Conservation (phyloP, 176 grass and related monocot genomes). For the Oryza meridionalis region DNA sequence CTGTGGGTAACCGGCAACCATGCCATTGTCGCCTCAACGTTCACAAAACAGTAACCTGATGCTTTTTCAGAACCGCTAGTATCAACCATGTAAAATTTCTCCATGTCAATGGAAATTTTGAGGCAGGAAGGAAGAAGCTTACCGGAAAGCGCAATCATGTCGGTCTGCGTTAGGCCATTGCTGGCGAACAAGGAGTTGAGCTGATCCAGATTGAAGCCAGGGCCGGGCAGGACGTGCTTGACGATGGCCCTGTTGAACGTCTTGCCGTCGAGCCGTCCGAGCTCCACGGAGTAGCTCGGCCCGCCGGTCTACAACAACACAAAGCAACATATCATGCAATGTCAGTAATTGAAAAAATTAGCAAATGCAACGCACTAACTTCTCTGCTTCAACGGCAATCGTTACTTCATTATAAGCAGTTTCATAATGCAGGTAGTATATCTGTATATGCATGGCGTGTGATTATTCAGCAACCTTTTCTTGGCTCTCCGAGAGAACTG, state of each 20-base stretch:
- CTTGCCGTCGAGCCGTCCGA: conserved; percentile 70
- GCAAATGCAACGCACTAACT: not conserved
- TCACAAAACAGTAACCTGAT: not conserved
- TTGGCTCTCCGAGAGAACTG: not conserved
- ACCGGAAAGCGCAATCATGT: conserved; percentile 86
- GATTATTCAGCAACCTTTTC: too few relatives aligned
- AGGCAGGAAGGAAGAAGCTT: not conserved
- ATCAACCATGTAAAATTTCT: not conserved
- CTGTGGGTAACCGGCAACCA: not conserved
- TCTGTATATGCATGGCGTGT: too few relatives aligned
- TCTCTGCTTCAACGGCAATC: too few relatives aligned
- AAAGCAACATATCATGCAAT: not conserved
- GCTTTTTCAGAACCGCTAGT: not conserved
- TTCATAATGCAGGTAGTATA: not conserved
- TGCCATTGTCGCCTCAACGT: not conserved
- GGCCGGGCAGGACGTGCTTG: conserved; percentile 74
- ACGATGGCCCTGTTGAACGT: conserved; percentile 67
- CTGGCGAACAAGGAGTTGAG: conserved; percentile 63
- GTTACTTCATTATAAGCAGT: not conserved
- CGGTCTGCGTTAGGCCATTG: conserved; percentile 75
- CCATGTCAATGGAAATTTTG: not conserved
- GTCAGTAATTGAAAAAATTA: not conserved
- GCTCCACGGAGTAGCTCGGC: conserved; percentile 68
- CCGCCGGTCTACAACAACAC: conserved; percentile 48
- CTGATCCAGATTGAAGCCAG: conserved; percentile 68